Conservation (phyloP, 1,139 yeast species). For the Meyerozyma sp. region DNA sequence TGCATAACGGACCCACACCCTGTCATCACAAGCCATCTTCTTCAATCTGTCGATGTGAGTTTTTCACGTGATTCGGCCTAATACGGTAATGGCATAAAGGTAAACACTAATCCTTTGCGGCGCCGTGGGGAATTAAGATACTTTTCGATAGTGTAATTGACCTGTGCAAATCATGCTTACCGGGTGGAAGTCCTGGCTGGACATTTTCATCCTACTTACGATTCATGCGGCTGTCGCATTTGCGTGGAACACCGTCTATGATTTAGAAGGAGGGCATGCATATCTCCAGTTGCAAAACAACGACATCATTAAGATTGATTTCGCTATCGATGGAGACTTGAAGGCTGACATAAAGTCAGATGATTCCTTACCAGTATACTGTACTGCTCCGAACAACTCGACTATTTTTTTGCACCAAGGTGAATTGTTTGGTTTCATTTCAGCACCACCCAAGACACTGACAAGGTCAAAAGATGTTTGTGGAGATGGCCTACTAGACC, state of each 20-base stretch:
- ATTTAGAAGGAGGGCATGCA: constrained; percentile 9
- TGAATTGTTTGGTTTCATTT: constrained; percentile 25
- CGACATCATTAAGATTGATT: constrained; percentile 10
- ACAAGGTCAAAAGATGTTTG: constrained; percentile 16
- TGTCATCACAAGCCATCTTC: too few relatives aligned
- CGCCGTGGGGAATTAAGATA: background rate
- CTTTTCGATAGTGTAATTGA: background rate
- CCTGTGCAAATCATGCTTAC: background rate
- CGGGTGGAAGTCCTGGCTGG: background rate
- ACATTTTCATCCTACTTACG: background rate
- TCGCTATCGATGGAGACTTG: constrained; percentile 8
- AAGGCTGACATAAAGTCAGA: background rate
- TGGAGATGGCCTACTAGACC: constrained; percentile 23
- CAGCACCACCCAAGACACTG: constrained; percentile 2
- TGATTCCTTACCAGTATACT: constrained; percentile 4
- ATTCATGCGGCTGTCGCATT: background rate
- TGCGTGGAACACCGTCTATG: constrained; percentile 11
- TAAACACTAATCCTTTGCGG: background rate
- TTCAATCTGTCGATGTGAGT: too few relatives aligned
- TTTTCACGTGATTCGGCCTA: background rate
- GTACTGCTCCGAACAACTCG: constrained; percentile 28
- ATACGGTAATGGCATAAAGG: background rate
- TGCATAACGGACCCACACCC: too few relatives aligned
- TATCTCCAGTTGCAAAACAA: constrained; percentile 9
- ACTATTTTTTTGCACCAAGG: constrained; percentile 27